Conservation (phyloP, 257 asterid genomes). For the Paulownia fortunei region DNA sequence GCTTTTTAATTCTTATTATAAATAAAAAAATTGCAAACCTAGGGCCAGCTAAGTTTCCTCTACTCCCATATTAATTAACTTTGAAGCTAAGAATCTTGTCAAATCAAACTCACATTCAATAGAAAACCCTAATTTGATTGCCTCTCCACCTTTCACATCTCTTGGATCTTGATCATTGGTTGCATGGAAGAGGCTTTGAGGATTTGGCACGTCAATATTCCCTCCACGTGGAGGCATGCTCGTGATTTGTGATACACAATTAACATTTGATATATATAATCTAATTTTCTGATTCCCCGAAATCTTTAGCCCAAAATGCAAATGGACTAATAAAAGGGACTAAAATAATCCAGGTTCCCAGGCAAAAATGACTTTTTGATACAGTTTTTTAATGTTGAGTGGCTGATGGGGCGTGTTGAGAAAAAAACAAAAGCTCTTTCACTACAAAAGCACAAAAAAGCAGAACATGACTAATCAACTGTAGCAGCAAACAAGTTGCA, state of each 20-base stretch:
- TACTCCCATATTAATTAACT: conserved; percentile 43
- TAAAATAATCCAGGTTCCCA: conserved; percentile 33
- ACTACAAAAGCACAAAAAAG: neutral
- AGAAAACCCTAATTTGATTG: conserved; percentile 30
- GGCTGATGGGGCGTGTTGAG: conserved; percentile 27
- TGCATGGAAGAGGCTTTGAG: conserved; percentile 29
- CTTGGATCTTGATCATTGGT: conserved; percentile 47
- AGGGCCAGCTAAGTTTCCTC: conserved; percentile 34
- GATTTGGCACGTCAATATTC: conserved; percentile 52
- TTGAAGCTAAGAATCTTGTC: conserved; percentile 76
- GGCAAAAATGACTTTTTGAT: conserved; percentile 32
- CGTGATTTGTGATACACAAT: conserved; percentile 12
- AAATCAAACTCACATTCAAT: conserved; percentile 49
- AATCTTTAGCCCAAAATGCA: conserved; percentile 20
- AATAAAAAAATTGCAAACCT: conserved; percentile 17
- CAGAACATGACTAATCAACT: neutral
- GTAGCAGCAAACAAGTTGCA: conserved; percentile 32
- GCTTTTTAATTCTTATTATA: neutral
- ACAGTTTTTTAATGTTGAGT: conserved; percentile 38
- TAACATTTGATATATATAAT: neutral
- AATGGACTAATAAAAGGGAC: neutral
- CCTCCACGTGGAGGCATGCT: conserved; percentile 42
- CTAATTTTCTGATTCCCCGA: conserved; percentile 21
- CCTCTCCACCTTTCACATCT: conserved; percentile 25
- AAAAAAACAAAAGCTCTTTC: neutral